These are phyloP conservation scores for Ceratocystis ficicola DNA, from an alignment of 2,329 filamentous ascomycete species.

Conservation along the genomic window DNA sequence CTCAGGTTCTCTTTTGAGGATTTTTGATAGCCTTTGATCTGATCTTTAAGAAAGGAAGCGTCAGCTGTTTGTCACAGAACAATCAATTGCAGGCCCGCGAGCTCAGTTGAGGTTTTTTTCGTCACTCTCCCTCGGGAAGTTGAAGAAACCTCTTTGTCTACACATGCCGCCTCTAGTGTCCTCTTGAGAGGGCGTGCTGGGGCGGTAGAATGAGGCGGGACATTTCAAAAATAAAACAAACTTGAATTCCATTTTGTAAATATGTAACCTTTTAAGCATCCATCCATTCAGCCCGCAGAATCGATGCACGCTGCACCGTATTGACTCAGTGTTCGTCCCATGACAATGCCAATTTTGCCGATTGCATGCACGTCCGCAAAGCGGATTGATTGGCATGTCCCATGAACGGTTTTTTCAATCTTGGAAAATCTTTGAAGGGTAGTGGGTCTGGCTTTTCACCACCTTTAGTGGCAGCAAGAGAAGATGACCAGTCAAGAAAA, in stretches of 20 bases:
- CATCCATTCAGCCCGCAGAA: conserved; percentile 13
- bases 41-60: conserved; percentile 21
- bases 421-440: no score
- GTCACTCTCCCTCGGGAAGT: neutral
- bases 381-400: no score
- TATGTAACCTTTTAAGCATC: neutral
- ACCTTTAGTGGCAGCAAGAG: no score
- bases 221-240: conserved; percentile 13
- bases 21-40: neutral
- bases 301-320: neutral
- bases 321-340: no score
- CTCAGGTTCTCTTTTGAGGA: neutral
- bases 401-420: no score
- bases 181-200: conserved; percentile 16
- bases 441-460: no score
- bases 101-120: conserved; percentile 17
- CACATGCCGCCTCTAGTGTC: conserved; percentile 18
- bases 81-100: conserved; percentile 24
- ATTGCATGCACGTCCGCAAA: no score
- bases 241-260: conserved; percentile 5
- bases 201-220: conserved; percentile 23
- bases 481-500: no score
- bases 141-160: conserved; percentile 17
- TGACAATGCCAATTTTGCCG: no score
- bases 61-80: conserved; percentile 23